phyloP scores from a whole-genome alignment of 2,329 filamentous ascomycete genomes.

The Alternaria sp. region DNA sequence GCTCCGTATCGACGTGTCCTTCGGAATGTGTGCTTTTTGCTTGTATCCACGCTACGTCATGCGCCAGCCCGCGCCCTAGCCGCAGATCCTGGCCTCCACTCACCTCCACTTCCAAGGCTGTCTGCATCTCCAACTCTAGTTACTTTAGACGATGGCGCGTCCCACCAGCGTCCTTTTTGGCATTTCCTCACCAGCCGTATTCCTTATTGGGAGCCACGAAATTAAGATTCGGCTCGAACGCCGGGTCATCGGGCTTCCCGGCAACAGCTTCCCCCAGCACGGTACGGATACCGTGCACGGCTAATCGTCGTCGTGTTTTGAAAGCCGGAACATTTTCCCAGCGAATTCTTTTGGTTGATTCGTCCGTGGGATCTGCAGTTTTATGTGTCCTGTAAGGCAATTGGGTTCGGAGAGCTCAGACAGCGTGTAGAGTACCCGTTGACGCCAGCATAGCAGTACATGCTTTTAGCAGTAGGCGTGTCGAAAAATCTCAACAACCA shows the following conservation, averaged over 20 bases:
- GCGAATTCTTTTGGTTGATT: background rate
- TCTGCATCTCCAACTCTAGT: background rate
- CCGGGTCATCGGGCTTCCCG: background rate
- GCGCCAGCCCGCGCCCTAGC: background rate
- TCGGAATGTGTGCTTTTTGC: conserved; percentile 2
- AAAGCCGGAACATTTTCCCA: background rate
- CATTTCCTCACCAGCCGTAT: background rate
- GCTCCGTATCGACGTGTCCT: background rate
- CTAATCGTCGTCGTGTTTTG: background rate
- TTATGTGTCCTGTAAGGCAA: background rate
- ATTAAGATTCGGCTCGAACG: background rate
- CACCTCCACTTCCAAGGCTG: background rate
- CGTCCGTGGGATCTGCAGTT: background rate
- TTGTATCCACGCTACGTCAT: conserved; percentile 3
- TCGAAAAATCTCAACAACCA: background rate
- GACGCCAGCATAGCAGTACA: background rate
- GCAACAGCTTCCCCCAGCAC: background rate
- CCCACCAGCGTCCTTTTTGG: background rate
- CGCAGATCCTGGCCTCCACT: conserved; percentile 3
- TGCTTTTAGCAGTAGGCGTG: background rate
- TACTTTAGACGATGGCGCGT: background rate
- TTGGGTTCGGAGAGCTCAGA: background rate
- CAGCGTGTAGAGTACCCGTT: background rate
- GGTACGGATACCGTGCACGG: background rate
- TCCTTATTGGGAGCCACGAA: background rate